Conservation (phyloP, 2,329 filamentous ascomycete genomes). For the Apiospora koreana region DNA sequence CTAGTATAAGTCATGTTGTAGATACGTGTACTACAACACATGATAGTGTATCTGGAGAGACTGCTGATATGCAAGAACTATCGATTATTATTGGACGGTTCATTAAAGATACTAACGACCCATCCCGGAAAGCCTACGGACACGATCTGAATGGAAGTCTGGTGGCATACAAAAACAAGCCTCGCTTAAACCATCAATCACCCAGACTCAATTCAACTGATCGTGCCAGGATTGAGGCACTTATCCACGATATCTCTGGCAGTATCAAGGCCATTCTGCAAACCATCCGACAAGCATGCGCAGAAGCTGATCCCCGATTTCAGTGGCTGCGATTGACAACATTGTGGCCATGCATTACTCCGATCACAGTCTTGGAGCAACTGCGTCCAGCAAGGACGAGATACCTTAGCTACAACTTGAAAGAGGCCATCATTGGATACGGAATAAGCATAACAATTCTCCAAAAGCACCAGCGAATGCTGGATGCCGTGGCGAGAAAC, state of each 20-base stretch:
- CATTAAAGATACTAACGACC: background rate
- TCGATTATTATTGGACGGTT: background rate
- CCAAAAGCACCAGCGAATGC: conserved; percentile 48
- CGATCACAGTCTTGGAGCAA: conserved; percentile 45
- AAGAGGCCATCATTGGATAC: conserved; percentile 27
- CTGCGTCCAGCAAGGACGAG: conserved; percentile 45
- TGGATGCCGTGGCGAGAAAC: conserved; percentile 25
- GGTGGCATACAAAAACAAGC: background rate
- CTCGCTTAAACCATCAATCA: background rate
- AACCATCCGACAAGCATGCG: background rate
- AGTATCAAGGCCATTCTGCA: background rate
- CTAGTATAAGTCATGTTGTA: background rate
- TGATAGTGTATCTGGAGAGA: background rate
- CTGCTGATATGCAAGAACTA: background rate
- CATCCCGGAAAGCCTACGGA: background rate
- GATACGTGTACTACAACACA: background rate
- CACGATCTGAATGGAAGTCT: background rate
- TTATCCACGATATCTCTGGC: background rate
- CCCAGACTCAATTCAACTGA: background rate
- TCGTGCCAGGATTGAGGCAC: background rate
- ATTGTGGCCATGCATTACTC: conserved; percentile 42
- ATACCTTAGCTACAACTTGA: conserved; percentile 27
- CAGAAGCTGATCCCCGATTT: conserved; percentile 11
- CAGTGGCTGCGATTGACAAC: conserved; percentile 39
- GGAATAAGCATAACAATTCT: conserved; percentile 44